These are phyloP conservation scores for Aspergillus floridensis DNA, from an alignment of 2,329 filamentous ascomycete genomes.

Conservation along the genomic window DNA sequence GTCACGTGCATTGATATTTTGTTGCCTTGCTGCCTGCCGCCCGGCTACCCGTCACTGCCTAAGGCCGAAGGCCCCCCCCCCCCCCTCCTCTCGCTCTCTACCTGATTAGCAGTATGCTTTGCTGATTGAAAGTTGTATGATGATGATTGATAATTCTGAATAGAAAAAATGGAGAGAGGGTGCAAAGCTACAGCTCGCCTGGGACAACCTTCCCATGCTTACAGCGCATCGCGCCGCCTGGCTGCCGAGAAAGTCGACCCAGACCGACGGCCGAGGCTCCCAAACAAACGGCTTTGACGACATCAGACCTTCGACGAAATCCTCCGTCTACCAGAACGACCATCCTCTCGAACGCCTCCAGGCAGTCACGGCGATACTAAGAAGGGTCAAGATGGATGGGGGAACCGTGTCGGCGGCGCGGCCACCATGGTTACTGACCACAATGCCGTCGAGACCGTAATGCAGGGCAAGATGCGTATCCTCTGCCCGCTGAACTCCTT, in stretches of 20 bases:
- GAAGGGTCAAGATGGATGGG: constrained; percentile 51
- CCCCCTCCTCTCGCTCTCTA: too few species aligned
- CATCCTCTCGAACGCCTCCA: constrained; percentile 50
- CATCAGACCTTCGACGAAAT: constrained; percentile 54
- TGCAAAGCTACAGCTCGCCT: too few species aligned
- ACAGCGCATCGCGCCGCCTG: too few species aligned
- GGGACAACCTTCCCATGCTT: too few species aligned
- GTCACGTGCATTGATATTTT: too few species aligned
- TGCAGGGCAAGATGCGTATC: constrained; percentile 53
- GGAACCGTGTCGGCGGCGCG: constrained; percentile 54
- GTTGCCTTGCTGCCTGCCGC: too few species aligned
- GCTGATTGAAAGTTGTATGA: too few species aligned
- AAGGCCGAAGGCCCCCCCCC: too few species aligned
- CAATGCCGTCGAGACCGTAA: constrained; percentile 53
- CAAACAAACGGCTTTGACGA: constrained; percentile 54
- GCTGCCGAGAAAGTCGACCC: constrained; percentile 36
- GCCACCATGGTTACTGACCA: constrained; percentile 60
- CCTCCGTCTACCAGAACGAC: constrained; percentile 57
- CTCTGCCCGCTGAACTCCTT: constrained; percentile 57
- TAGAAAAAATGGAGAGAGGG: too few species aligned
- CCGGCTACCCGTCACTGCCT: too few species aligned
- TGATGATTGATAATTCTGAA: too few species aligned
- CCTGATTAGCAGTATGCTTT: too few species aligned
- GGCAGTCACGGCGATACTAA: constrained; percentile 54
- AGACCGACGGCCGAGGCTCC: constrained; percentile 56